phyloP scores from a whole-genome alignment of 2,329 filamentous ascomycete genomes.

The Erysiphe pulchra region DNA sequence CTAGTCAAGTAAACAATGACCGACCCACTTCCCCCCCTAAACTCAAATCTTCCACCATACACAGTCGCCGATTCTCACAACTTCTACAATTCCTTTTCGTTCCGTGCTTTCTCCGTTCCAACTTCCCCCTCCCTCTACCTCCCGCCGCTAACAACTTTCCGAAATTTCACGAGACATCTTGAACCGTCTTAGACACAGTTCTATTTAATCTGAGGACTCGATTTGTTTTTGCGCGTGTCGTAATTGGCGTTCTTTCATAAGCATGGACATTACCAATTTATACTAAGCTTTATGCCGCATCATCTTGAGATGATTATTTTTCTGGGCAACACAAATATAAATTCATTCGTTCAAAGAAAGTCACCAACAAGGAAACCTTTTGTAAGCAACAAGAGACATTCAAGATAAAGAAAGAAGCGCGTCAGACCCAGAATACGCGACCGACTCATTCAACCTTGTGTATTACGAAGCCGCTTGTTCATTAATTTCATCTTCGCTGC shows the following conservation, averaged over 20 bases:
- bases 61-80: not conserved
- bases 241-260: not conserved
- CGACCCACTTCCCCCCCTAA: not conserved
- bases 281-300: not conserved
- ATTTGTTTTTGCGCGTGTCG: not conserved
- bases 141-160: not conserved
- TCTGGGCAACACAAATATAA: too few species aligned
- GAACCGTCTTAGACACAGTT: not conserved
- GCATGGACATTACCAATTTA: not conserved
- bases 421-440: not conserved
- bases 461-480: not conserved
- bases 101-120: not conserved
- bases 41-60: not conserved
- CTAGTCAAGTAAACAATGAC: constrained; percentile 1
- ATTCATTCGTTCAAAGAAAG: too few species aligned
- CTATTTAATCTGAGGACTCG: not conserved
- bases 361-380: too few species aligned
- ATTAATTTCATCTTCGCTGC: not conserved
- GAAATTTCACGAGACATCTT: not conserved
- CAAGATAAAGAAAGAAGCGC: not conserved
- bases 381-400: too few species aligned
- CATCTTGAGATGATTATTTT: too few species aligned
- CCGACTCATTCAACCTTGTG: not conserved
- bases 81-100: not conserved
- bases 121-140: not conserved